Evolutionary conservation across 805 yeast genomes (phyloP), one percentile per base, ranked within the genome.

Genomic region (Vanderwaltozyma polyspora): DNA sequence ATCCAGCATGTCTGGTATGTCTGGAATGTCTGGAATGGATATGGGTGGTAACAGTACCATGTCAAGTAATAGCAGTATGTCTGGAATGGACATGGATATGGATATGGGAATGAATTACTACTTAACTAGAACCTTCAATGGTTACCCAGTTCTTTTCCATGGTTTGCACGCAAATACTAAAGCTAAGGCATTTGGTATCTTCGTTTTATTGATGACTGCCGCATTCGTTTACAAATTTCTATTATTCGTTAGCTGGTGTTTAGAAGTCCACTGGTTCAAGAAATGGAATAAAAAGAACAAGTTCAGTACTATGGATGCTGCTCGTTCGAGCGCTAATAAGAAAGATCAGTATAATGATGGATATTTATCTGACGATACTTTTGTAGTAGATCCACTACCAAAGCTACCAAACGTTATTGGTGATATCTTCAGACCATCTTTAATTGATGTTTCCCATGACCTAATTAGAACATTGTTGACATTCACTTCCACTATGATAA

Each of bases 151-250:
- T 0, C 48, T 81, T 5, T 81, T 81, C 59, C 57, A 64, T 38
- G 57, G 60, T 0, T 56, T 81, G 31, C 47, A 49, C 10, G 89
- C 89, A 3, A 44, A 60, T 2, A 61, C 58, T 28, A 70, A 70
- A 18, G 85, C 67, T 8, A 67, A 69, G 34, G 86, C 83, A 0
- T 81, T 81, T 53, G 93, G 89, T 17, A 79, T 81, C 12, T 81
- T 80, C 48, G 59, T 74, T 24, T 59, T 76, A 11, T 51, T 81
- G 16, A 72, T 81, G 49, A 70, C 69, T 19, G 59, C 72, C 2
- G 76, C 77, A 1, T 70, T 81, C 48, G 60, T 68, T 25, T 65
- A 76, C 39, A 70, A 81, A 49, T 78, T 81, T 2, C 35, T 76
- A 6, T 67, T 70, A 29, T 79, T 79, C 51, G 42, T 68, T 15